A percentile compares a stretch with the other conserved stretches of the same genome.
Evolutionary conservation across 495 filamentous ascomycete genomes (phyloP).

Genomic region (Lophiotrema nucula): DNA sequence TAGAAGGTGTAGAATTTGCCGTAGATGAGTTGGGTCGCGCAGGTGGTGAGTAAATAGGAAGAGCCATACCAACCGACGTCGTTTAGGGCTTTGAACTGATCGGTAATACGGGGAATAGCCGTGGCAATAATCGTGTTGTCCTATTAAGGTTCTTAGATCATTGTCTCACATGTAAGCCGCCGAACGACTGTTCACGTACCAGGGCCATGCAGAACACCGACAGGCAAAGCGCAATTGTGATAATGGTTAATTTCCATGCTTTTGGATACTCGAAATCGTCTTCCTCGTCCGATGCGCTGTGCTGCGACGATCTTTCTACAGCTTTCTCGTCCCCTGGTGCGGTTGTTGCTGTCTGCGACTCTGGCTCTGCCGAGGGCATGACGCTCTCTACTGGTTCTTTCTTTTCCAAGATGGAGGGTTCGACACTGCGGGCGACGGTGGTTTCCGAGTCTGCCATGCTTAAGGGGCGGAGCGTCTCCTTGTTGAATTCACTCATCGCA

Average conservation of each 20-base stretch:
- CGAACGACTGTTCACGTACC: constrained; percentile 39
- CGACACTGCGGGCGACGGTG: constrained; percentile 22
- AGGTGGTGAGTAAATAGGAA: constrained; percentile 72
- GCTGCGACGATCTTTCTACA: neutral
- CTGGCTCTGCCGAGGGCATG: constrained; percentile 12
- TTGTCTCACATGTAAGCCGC: neutral
- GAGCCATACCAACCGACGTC: constrained; percentile 82
- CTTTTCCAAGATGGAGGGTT: constrained; percentile 28
- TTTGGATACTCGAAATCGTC: constrained; percentile 50
- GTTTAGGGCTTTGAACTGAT: constrained; percentile 69
- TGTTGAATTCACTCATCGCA: constrained; percentile 12
- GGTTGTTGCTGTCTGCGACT: neutral
- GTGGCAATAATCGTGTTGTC: constrained; percentile 83
- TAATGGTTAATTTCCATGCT: constrained; percentile 52
- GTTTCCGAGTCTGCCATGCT: constrained; percentile 29
- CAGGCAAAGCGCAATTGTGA: constrained; percentile 60
- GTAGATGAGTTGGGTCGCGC: constrained; percentile 44
- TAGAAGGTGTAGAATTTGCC: constrained; percentile 47
- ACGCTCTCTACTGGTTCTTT: neutral
- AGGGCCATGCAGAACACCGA: constrained; percentile 66
- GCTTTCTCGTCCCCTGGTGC: constrained; percentile 2
- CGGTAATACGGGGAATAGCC: constrained; percentile 80
- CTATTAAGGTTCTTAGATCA: constrained; percentile 18
- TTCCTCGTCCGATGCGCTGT: constrained; percentile 33
- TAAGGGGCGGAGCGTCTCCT: constrained; percentile 17